Percentiles rank a stretch among this genome's conserved stretches.
phyloP scores from a whole-genome alignment of 352 stramenopile species.

The Globisporangium camurandrum region DNA sequence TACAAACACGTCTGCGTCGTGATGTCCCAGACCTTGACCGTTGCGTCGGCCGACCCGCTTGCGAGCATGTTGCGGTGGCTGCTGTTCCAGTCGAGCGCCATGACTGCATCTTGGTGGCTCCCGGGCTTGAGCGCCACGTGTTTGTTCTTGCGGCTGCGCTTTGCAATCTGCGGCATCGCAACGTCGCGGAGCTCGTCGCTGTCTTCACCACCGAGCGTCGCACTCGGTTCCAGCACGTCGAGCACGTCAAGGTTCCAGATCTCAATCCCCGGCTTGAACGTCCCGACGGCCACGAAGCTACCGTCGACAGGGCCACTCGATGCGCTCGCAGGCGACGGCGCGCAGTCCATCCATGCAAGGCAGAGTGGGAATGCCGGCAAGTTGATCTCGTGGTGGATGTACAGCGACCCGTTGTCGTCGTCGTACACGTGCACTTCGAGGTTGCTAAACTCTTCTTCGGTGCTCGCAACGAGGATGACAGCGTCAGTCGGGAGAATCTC shows the following conservation, averaged over 20 bases:
- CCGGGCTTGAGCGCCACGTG: conserved; percentile 78
- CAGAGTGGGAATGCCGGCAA: conserved; percentile 97
- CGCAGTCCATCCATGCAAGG: conserved; percentile 94
- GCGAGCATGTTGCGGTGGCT: conserved; percentile 95
- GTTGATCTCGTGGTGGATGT: conserved; percentile 99
- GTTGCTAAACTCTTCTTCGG: conserved; percentile 97
- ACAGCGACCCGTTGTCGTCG: conserved; percentile 94
- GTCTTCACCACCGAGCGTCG: conserved; percentile 92
- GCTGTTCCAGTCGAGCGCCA: conserved; percentile 97
- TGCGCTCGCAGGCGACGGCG: conserved; percentile 50
- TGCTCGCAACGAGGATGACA: conserved; percentile 95
- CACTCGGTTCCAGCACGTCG: conserved; percentile 95
- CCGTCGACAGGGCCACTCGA: conserved; percentile 71
- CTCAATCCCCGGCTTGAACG: conserved; percentile 99
- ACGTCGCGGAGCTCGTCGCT: conserved; percentile 74
- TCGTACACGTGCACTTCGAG: conserved; percentile 99
- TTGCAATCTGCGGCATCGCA: conserved; percentile 62
- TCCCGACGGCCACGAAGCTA: conserved; percentile 98
- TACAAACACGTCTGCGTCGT: conserved; percentile 89
- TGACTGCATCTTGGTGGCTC: conserved; percentile 97
- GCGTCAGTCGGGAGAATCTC: conserved; percentile 91
- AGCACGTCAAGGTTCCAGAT: conserved; percentile 99
- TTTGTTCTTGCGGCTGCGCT: conserved; percentile 69
- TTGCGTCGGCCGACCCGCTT: conserved; percentile 96
- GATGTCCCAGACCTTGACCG: conserved; percentile 96